phyloP scores from a whole-genome alignment of 1,139 yeast genomes.

The Kodamaea plutei region DNA sequence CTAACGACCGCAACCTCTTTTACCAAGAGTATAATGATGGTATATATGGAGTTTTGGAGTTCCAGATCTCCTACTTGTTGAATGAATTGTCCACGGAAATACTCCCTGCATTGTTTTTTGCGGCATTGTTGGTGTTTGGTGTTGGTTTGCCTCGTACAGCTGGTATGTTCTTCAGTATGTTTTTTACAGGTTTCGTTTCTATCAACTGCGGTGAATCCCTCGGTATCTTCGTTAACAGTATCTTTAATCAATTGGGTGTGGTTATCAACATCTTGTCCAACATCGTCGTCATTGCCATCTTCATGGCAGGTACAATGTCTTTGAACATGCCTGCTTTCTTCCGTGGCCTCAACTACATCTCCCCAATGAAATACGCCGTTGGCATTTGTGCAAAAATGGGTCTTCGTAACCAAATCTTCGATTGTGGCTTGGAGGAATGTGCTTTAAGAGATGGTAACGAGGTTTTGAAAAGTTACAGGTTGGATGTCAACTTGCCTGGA shows the following conservation, averaged over 20 bases:
- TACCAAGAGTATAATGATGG: constrained; percentile 77
- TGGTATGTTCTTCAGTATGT: constrained; percentile 62
- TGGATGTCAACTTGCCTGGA: constrained; percentile 26
- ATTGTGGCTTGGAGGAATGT: constrained; percentile 27
- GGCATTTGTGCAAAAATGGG: constrained; percentile 45
- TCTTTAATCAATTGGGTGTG: constrained; percentile 71
- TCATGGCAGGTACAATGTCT: constrained; percentile 88
- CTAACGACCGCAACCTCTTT: constrained; percentile 68
- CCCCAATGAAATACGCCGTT: constrained; percentile 70
- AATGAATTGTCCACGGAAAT: constrained; percentile 76
- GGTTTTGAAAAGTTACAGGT: constrained; percentile 39
- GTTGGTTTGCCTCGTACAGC: constrained; percentile 72
- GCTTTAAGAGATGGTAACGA: constrained; percentile 44
- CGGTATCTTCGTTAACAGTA: constrained; percentile 74
- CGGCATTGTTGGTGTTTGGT: constrained; percentile 61
- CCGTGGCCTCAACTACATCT: constrained; percentile 64
- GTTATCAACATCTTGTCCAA: constrained; percentile 70
- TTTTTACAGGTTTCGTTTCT: constrained; percentile 50
- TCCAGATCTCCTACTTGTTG: constrained; percentile 59
- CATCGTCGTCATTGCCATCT: constrained; percentile 61
- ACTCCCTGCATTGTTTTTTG: constrained; percentile 53
- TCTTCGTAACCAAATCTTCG: constrained; percentile 15
- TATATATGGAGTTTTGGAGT: constrained; percentile 64
- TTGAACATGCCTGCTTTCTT: constrained; percentile 67
- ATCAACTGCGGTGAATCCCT: constrained; percentile 79